A percentile compares a stretch with the other conserved stretches of the same genome.
Evolutionary conservation across 73 alveolate species (phyloP).

Genomic region (Tetrahymena thermophila): DNA sequence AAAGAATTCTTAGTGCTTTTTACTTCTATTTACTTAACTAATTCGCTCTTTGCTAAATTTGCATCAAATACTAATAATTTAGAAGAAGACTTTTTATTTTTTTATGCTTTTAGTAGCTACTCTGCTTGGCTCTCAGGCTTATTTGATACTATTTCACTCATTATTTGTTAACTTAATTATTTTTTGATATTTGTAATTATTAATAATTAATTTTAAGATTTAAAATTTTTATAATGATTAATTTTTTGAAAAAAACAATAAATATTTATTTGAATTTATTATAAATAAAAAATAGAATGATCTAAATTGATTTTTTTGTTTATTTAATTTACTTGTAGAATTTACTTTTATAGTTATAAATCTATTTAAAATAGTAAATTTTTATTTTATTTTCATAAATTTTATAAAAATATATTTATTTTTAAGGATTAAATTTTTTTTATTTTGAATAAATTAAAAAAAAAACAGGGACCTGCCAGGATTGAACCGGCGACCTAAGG

Average conservation of each 20-base stretch:
- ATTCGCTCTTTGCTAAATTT: neutral
- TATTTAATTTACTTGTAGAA: neutral
- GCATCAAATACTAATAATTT: neutral
- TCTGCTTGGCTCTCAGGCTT: neutral
- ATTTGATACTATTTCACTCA: neutral
- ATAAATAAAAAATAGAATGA: too few species aligned
- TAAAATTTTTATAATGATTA: too few species aligned
- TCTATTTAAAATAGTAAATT: neutral
- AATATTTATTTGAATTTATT: neutral
- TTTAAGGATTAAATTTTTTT: neutral
- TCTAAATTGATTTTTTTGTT: too few species aligned
- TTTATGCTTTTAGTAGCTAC: neutral
- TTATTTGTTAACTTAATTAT: neutral
- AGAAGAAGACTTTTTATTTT: neutral
- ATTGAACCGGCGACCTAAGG: conserved; percentile 4
- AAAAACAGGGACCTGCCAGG: conserved; percentile 4
- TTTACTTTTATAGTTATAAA: neutral
- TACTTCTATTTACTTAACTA: neutral
- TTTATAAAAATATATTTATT: too few species aligned
- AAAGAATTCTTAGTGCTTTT: neutral
- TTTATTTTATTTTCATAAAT: neutral
- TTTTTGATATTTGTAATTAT: neutral
- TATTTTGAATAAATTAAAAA: neutral
- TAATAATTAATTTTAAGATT: neutral
- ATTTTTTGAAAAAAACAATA: neutral